Evolutionary conservation across 306 rosid genomes (phyloP), one percentile per base, ranked within the genome.

Genomic region (Crotalaria pallida): DNA sequence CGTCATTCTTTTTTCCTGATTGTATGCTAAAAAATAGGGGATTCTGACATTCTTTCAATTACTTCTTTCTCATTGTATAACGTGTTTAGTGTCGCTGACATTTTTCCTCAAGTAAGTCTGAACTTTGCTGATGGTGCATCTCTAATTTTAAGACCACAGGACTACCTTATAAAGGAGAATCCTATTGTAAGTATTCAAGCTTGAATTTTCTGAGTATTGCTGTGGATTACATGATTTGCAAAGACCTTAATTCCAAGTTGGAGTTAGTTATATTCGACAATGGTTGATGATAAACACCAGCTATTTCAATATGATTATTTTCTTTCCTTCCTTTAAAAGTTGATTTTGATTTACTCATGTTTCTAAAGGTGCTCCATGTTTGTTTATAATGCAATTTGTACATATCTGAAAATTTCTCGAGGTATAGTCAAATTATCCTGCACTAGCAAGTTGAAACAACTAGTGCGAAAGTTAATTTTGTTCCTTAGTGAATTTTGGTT

Each of bases 41-140:
- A n/a, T 69, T 22, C 68, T 72, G 52, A 79, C 83, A 56, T 65
- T 33, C 72, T 77, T 24, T 61, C 59, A 67, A 33, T 47, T 47
- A 17, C 27, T 29, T 63, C 29, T 56, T 53, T 51, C 19, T 65
- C 67, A 41, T 52, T 62, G 33, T 77, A 17, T 77, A 17, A 24
- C 24, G 16, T 77, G 45, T 78, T 71, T 67, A 88, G 97, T 65
- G 40, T 81, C 57, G 19, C n/a, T n/a, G n/a, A n/a, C n/a, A n/a
- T n/a, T n/a, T n/a, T n/a, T n/a, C n/a, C n/a, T n/a, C n/a, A n/a
- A n/a, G n/a, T n/a, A n/a, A n/a, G n/a, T n/a, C n/a, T n/a, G n/a
- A n/a, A n/a, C n/a, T 94, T 91, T 53, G 99, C 92, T 6, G 96
- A 95, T 0, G 91, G 91, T 21, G 96, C 96, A 8, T 72, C 91